Conservation (phyloP, 1,284 basidiomycete species). For the Inonotus hispidus region DNA sequence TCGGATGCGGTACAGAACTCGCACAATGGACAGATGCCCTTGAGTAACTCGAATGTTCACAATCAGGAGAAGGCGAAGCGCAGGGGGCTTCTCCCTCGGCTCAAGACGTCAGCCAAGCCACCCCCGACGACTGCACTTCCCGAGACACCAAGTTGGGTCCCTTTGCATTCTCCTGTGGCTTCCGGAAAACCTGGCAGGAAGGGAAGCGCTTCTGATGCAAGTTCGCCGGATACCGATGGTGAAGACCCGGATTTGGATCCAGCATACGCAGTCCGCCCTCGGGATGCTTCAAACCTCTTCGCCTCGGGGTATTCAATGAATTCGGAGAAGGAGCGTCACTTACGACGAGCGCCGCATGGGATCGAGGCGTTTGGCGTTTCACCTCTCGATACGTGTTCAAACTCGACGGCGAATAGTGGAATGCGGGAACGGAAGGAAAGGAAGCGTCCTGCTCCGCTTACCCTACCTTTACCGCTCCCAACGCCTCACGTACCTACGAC, state of each 20-base stretch:
- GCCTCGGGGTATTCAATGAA: conserved; percentile 7
- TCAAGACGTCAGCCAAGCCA: conserved; percentile 6
- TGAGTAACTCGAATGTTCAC: background rate
- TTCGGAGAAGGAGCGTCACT: conserved; percentile 2
- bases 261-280: conserved; percentile 9
- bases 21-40: background rate
- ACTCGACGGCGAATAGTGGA: background rate
- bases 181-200: background rate
- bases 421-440: conserved; percentile 6
- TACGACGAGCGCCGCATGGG: conserved; percentile 5
- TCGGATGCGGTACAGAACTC: background rate
- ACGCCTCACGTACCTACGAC: background rate
- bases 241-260: conserved; percentile 14
- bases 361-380: conserved; percentile 14
- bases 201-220: conserved; percentile 3
- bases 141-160: conserved; percentile 8
- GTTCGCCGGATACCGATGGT: conserved; percentile 5
- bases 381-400: conserved; percentile 4
- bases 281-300: conserved; percentile 5
- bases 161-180: background rate
- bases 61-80: conserved; percentile 6
- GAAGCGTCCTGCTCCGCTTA: conserved; percentile 14
- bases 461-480: conserved; percentile 11
- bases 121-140: background rate
- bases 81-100: conserved; percentile 11